A percentile compares a stretch with the other conserved stretches of the same genome.
Evolutionary conservation across 208 protist species (phyloP).

Genomic region (Sergeia podlipaevii): DNA sequence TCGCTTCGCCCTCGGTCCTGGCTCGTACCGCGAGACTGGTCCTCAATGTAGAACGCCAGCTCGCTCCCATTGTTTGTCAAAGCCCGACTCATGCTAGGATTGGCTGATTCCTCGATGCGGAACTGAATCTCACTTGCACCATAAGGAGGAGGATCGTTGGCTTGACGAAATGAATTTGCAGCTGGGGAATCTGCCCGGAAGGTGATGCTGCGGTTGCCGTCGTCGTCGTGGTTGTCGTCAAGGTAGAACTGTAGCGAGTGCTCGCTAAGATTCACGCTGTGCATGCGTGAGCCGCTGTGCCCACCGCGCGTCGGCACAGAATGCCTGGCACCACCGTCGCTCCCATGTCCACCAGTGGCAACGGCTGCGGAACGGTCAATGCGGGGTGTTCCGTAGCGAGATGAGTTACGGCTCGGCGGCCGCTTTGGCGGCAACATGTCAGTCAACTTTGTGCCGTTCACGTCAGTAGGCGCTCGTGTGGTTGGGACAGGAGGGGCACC

Average conservation of each 20-base stretch:
- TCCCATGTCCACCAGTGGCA: neutral
- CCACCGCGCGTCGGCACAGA: neutral
- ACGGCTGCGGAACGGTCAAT: neutral
- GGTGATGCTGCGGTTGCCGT: slow-evolving; percentile 6
- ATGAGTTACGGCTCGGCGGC: slow-evolving; percentile 22
- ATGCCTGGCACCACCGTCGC: neutral
- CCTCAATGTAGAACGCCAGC: neutral
- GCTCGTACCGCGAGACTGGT: neutral
- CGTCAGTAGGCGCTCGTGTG: too few relatives aligned
- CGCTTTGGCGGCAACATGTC: too few relatives aligned
- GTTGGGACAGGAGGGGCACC: too few relatives aligned
- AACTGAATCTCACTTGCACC: too few relatives aligned
- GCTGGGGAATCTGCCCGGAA: slow-evolving; percentile 16
- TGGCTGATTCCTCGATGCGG: too few relatives aligned
- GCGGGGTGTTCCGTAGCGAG: slow-evolving; percentile 12
- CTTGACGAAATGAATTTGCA: neutral
- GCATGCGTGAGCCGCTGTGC: neutral
- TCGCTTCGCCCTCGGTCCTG: too few relatives aligned
- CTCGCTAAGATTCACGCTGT: neutral
- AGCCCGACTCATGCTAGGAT: neutral
- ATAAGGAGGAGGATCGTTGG: too few relatives aligned
- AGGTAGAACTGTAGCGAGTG: slow-evolving; percentile 1
- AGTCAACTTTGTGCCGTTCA: too few relatives aligned
- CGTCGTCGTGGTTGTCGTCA: slow-evolving; percentile 11
- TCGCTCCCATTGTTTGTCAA: neutral